Conservation (phyloP, 2,329 filamentous ascomycete species). For the Monosporascus sp. region DNA sequence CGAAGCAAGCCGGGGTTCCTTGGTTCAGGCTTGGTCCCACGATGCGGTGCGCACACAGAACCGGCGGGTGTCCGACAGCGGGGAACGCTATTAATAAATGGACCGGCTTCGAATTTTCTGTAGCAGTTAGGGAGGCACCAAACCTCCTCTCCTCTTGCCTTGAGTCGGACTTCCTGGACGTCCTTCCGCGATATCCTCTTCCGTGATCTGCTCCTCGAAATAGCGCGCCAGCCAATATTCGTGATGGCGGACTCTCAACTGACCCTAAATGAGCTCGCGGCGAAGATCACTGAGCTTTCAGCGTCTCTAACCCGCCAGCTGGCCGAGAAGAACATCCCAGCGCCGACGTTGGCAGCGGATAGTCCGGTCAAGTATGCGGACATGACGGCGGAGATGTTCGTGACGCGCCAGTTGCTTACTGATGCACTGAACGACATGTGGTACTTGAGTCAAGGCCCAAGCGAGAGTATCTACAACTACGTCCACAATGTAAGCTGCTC, state of each 20-base stretch:
- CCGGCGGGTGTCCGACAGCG: not conserved
- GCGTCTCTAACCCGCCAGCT: slow-evolving; percentile 34
- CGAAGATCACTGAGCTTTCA: slow-evolving; percentile 39
- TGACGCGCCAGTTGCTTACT: slow-evolving; percentile 36
- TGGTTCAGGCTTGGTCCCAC: not conserved
- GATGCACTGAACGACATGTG: slow-evolving; percentile 41
- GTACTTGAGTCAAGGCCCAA: slow-evolving; percentile 41
- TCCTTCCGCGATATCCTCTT: not conserved
- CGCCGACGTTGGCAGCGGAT: slow-evolving; percentile 37
- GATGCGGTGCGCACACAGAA: too few relatives aligned
- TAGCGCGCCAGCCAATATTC: slow-evolving; percentile 4
- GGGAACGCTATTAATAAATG: not conserved
- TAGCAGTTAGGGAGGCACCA: too few relatives aligned
- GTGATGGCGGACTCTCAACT: slow-evolving; percentile 26
- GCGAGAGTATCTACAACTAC: slow-evolving; percentile 44
- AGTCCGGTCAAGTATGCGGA: slow-evolving; percentile 36
- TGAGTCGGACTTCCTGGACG: not conserved
- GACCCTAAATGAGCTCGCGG: slow-evolving; percentile 37
- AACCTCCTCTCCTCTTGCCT: not conserved
- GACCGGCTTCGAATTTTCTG: too few relatives aligned
- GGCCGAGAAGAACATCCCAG: slow-evolving; percentile 35
- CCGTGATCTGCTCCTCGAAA: not conserved
- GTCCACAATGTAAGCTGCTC: slow-evolving; percentile 29
- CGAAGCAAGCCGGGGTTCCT: not conserved
- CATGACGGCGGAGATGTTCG: slow-evolving; percentile 37